A percentile compares a stretch with the other conserved stretches of the same genome.
These are phyloP conservation scores for Colletotrichum coccodes DNA, from an alignment of 2,329 filamentous ascomycete species.

Conservation along the genomic window DNA sequence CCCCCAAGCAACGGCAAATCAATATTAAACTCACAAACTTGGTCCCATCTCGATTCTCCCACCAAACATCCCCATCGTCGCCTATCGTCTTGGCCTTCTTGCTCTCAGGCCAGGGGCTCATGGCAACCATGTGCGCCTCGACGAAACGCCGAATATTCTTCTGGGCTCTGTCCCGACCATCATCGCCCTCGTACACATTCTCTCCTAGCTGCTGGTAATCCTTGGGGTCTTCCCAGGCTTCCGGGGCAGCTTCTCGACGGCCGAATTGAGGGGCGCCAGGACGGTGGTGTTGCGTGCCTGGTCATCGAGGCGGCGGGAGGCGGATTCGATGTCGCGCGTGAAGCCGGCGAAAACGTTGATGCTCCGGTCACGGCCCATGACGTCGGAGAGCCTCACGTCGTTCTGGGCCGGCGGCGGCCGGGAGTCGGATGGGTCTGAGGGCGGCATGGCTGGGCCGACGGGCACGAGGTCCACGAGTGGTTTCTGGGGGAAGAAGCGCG, in stretches of 20 bases:
- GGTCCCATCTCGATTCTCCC: conserved; percentile 77
- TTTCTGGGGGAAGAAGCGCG: conserved; percentile 31
- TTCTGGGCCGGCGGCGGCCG: conserved; percentile 48
- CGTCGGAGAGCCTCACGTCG: conserved; percentile 80
- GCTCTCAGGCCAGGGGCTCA: conserved; percentile 78
- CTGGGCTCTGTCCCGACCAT: conserved; percentile 80
- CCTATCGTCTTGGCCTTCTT: conserved; percentile 75
- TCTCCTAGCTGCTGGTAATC: conserved; percentile 77
- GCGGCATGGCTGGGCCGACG: conserved; percentile 40
- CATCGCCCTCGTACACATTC: conserved; percentile 78
- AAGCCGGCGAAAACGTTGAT: conserved; percentile 89
- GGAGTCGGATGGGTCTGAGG: conserved; percentile 36
- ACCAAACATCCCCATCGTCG: conserved; percentile 77
- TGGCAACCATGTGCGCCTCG: conserved; percentile 82
- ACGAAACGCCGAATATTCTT: conserved; percentile 84
- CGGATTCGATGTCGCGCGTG: conserved; percentile 77
- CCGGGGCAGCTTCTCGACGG: conserved; percentile 78
- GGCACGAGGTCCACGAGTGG: conserved; percentile 23
- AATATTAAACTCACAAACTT: conserved; percentile 65
- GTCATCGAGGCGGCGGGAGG: conserved; percentile 76
- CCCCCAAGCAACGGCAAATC: background rate
- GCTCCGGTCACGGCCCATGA: conserved; percentile 80
- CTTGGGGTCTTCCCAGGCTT: conserved; percentile 87
- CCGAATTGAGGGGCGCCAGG: conserved; percentile 86
- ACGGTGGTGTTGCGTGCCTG: conserved; percentile 79